A percentile compares a stretch with the other conserved stretches of the same genome.
phyloP scores from a whole-genome alignment of 2,329 filamentous ascomycete genomes.

The Stenocarpella maydis region DNA sequence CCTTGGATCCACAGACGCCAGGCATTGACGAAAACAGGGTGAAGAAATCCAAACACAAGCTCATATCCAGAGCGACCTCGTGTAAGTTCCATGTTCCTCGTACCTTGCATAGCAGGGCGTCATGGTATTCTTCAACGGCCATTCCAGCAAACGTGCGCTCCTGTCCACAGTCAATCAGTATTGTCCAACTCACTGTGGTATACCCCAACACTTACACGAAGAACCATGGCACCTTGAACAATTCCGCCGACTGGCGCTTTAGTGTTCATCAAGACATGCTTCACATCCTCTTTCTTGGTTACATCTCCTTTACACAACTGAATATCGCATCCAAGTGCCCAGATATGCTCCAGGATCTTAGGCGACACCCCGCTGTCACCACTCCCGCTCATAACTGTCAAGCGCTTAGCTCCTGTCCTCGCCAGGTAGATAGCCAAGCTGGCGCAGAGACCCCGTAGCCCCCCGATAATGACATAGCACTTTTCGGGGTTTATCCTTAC shows the following conservation, averaged over 20 bases:
- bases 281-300: no score
- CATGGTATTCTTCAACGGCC: slow-evolving; percentile 42
- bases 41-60: slow-evolving; percentile 33
- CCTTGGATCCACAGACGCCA: neutral
- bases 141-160: slow-evolving; percentile 35
- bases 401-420: neutral
- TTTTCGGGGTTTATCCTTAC: no score
- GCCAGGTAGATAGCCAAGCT: slow-evolving; percentile 10
- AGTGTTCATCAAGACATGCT: no score
- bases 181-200: no score
- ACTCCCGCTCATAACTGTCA: slow-evolving; percentile 7
- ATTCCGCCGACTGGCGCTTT: slow-evolving; percentile 1
- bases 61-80: slow-evolving; percentile 39
- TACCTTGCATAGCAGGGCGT: slow-evolving; percentile 36
- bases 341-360: no score
- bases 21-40: neutral
- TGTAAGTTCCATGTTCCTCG: slow-evolving; percentile 15
- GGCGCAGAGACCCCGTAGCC: slow-evolving; percentile 11
- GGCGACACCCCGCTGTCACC: neutral
- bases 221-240: slow-evolving; percentile 25
- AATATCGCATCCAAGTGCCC: no score
- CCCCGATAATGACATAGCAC: slow-evolving; percentile 12
- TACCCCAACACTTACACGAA: slow-evolving; percentile 11
- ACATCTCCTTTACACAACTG: no score
- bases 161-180: no score